phyloP scores from a whole-genome alignment of 2,329 filamentous ascomycete genomes.

The Bertia moriformis region DNA sequence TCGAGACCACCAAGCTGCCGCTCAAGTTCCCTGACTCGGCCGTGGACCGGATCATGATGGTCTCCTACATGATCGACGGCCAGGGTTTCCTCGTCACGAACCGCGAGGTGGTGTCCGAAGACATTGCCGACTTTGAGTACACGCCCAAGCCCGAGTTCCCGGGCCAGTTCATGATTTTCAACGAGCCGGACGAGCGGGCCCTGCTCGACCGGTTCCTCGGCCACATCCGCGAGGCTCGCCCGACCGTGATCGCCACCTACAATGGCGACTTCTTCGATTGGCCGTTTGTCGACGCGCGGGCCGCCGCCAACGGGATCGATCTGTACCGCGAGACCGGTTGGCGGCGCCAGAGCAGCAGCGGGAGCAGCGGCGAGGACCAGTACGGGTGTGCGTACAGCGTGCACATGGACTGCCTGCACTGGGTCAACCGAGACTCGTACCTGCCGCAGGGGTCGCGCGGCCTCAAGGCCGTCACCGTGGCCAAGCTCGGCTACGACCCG shows the following conservation, averaged over 20 bases:
- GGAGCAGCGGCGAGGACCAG: slow-evolving; percentile 89
- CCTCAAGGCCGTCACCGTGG: slow-evolving; percentile 91
- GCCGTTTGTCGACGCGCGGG: slow-evolving; percentile 90
- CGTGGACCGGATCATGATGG: slow-evolving; percentile 98
- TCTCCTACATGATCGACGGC: slow-evolving; percentile 99
- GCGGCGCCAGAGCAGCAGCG: too few species aligned
- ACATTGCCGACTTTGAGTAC: slow-evolving; percentile 96
- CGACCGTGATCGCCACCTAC: slow-evolving; percentile 96
- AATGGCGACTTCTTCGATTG: slow-evolving; percentile 99
- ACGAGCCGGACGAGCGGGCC: slow-evolving; percentile 83
- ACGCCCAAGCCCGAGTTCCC: slow-evolving; percentile 93
- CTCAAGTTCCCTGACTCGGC: slow-evolving; percentile 92
- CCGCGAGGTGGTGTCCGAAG: slow-evolving; percentile 90
- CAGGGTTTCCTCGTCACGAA: slow-evolving; percentile 97
- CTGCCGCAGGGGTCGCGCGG: slow-evolving; percentile 92
- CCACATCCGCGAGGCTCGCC: slow-evolving; percentile 85
- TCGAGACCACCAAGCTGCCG: slow-evolving; percentile 89
- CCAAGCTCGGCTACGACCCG: slow-evolving; percentile 93
- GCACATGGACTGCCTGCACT: slow-evolving; percentile 97
- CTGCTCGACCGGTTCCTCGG: slow-evolving; percentile 84
- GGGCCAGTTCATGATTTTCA: slow-evolving; percentile 94
- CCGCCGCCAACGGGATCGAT: slow-evolving; percentile 88
- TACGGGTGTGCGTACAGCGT: slow-evolving; percentile 93
- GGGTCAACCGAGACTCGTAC: slow-evolving; percentile 98
- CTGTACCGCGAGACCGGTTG: slow-evolving; percentile 99